Evolutionary conservation across 2,329 filamentous ascomycete species (phyloP), one percentile per base, ranked within the genome.

Genomic region (Cercospora zeae-maydis): DNA sequence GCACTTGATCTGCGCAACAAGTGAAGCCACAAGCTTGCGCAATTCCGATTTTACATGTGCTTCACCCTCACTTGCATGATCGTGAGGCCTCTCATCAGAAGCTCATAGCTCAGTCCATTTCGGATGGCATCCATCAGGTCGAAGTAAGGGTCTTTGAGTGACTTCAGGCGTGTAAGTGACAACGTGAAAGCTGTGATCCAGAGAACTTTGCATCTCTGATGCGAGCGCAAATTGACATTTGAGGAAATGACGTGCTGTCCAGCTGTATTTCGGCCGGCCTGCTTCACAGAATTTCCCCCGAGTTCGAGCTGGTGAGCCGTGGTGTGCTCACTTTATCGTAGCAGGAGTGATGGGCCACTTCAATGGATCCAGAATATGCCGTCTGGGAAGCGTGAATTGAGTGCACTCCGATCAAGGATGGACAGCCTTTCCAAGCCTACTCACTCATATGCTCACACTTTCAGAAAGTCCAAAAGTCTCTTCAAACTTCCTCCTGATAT

Each of bases 401-500:
- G 8, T 24, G 16, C 39, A 4, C 10, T 45, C 8, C 39, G 21
- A 16, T 2, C n/a, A 39, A 39, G 16, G 6, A 2, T n/a, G 10
- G 7, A 45, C 16, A 45, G 1, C 4, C 21, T 45, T 19, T 4
- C 39, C 0, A 13, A 6, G 3, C 2, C 39, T 2, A 1, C 39
- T 45, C 4, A 16, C n/a, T 30, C 14, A 9, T 1, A 31, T 16
- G 13, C 47, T 51, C 47, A 51, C 0, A 27, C n/a, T 31, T 8
- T 1, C 49, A 53, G 49, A 11, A 19, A 31, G 7, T 7, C 31
- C 30, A 34, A 53, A 31, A 19, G 1, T 8, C 27, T 53, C 30
- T 27, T 64, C 53, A n/a, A 59, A 59, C 2, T 49, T 58, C 2
- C 24, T 24, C 8, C 59, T 49, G 21, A 65, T 49, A n/a, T 60